Base-by-base conservation (phyloP, 139 green algal genomes). In the Microglena sp. region DNA sequence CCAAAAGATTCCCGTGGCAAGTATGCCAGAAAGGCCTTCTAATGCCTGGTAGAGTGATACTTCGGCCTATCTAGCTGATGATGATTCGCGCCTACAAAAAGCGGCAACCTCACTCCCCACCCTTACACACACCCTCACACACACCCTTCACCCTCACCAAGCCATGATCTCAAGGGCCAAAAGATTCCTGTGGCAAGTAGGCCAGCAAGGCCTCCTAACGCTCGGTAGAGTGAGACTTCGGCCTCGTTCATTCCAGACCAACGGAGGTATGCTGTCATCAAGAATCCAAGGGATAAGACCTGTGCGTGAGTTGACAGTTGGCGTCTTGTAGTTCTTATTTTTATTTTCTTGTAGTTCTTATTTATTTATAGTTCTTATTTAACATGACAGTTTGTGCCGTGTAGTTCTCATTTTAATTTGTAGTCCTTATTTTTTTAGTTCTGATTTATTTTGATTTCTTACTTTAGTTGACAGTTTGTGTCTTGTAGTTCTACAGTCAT, bases 241-340 rank as follows among this genome's bases (percentile, higher is more conserved):
- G 81, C 71, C 44, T 87, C 79, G 0, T 60, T 73, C 58, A 96
- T 60, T 29, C 85, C 84, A 34, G 53, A 68, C 69, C 70, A 86
- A 2, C 44, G 24, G 31, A 95, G 72, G 60, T 86, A 91, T n/a
- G 77, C 73, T 0, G 77, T 85, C 79, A 89, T 86, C 24, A 84
- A 67, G 59, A 78, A 78, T 1, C 76, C 76, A 36, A 86, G 61
- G 7, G 70, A 78, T 29, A 86, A 62, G 6, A 80, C 65, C 53
- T 60, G 53, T 60, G 11, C 7, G 21, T 15, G 22, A 60, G 7
- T 60, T 11, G 15, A 60, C 24, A 60, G 15, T 50, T 50, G 40
- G 7, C 11, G 7, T 18, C 53, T 26, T n/a, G 24, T n/a, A 33
- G 22, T 60, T 60, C 7, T n/a, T 60, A 15, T 26, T 35, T 21